A percentile compares a stretch with the other conserved stretches of the same genome.
Evolutionary conservation across 2,329 filamentous ascomycete species (phyloP).

Genomic region (Pestalotiopsis fici): DNA sequence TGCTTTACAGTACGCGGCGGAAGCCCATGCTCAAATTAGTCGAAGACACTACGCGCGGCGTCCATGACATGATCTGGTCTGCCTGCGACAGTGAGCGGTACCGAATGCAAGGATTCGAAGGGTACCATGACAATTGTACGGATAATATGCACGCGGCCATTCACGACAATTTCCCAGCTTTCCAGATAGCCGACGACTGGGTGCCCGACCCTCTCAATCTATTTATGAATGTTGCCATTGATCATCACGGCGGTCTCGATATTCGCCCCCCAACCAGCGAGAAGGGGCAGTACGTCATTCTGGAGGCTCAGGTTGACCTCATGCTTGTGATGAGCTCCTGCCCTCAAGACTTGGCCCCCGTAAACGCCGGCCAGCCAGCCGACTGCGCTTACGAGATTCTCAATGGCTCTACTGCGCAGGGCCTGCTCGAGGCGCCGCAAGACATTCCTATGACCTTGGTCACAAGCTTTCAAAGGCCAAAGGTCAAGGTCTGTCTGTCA

Average conservation of each 20-base stretch:
- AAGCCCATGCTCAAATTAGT: conserved; percentile 35
- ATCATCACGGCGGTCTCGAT: conserved; percentile 30
- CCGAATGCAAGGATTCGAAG: conserved; percentile 33
- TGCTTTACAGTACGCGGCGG: conserved; percentile 34
- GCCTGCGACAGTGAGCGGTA: conserved; percentile 40
- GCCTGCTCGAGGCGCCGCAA: too few relatives aligned
- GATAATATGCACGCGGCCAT: conserved; percentile 37
- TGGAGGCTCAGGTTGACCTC: conserved; percentile 35
- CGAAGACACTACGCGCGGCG: conserved; percentile 36
- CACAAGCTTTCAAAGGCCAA: too few relatives aligned
- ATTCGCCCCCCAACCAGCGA: conserved; percentile 33
- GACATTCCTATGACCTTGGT: too few relatives aligned
- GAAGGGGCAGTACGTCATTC: conserved; percentile 33
- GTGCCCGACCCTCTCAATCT: conserved; percentile 42
- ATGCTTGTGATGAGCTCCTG: conserved; percentile 42
- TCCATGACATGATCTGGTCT: conserved; percentile 41
- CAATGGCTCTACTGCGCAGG: neutral
- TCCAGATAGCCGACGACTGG: conserved; percentile 28
- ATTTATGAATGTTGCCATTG: conserved; percentile 43
- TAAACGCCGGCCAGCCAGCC: conserved; percentile 35
- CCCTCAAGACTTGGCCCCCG: conserved; percentile 38
- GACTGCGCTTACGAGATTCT: conserved; percentile 28
- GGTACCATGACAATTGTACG: conserved; percentile 40
- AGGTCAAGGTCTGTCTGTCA: neutral
- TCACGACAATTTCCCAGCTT: conserved; percentile 22